Base-by-base conservation (phyloP, 306 rosid species). In the Castanospermum australe region DNA sequence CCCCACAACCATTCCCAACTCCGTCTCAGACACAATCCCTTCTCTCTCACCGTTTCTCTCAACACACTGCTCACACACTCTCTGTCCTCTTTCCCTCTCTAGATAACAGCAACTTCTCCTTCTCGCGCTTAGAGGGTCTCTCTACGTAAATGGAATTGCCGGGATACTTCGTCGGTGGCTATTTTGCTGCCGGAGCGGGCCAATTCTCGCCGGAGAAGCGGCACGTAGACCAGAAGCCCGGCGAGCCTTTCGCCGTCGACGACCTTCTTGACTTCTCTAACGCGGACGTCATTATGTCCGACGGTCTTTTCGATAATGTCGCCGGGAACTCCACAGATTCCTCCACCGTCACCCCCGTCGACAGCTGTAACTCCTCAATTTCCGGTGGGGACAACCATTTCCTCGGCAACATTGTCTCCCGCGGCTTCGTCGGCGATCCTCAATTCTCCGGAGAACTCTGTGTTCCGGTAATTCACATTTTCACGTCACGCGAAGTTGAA, bases 211-310 rank as follows among this genome's bases (percentile, higher is more conserved):
- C 81, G 42, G 96, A 84, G 28, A 92, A 87, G 67, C 76, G 86
- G 32, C 81, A 83, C 12, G 50, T 51, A 4, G 88, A 85, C 5
- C 88, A 82, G 71, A 91, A 87, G 22, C 45, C 87, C 2, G 83
- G 88, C 25, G 99, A 91, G 20, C 81, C 91, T 2, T 95, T 95
- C 69, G 84, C 92, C 79, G 61, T 95, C 10, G 98, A 95, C 73
- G 99, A 95, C 81, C 90, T 95, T 32, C 89, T 93, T 3, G 93
- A 95, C 76, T 89, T 95, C 80, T 95, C 98, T 18, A 87, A 92
- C 76, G 99, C 88, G 12, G 98, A 93, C 50, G 87, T 86, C 2
- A 83, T 93, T 24, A 73, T 85, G 85, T 67, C 94, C 11, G 93
- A 90, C 57, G 87, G 92, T 22, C 86, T 90, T 82, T 84, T 93